Conservation (phyloP, 2,329 filamentous ascomycete genomes). For the Penicillium sumatraense region DNA sequence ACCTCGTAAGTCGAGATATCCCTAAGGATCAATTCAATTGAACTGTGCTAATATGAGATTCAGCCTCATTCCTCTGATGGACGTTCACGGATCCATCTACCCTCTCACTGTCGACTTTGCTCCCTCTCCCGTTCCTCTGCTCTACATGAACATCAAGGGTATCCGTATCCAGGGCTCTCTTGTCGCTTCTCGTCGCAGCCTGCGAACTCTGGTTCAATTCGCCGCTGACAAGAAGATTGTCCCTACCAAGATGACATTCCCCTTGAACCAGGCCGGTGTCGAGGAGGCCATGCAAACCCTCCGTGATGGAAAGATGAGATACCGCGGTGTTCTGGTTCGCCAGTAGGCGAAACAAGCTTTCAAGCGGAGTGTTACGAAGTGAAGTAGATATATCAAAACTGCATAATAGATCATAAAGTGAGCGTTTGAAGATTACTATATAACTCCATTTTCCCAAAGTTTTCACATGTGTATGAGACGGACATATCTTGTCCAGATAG, state of each 20-base stretch:
- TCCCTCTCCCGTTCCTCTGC: constrained; percentile 23
- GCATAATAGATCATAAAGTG: neutral
- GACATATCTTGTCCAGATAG: neutral
- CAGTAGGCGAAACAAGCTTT: constrained; percentile 2
- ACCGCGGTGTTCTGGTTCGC: constrained; percentile 51
- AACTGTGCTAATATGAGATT: constrained; percentile 5
- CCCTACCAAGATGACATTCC: constrained; percentile 68
- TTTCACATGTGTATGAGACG: neutral
- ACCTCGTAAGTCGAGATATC: constrained; percentile 22
- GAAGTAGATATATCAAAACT: neutral
- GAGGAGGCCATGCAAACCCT: constrained; percentile 50
- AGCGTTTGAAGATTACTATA: neutral
- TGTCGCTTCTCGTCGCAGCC: constrained; percentile 65
- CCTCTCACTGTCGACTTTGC: constrained; percentile 30
- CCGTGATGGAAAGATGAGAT: constrained; percentile 52
- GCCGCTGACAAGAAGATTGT: constrained; percentile 64
- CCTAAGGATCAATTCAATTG: neutral
- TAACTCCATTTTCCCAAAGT: neutral
- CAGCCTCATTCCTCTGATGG: constrained; percentile 31
- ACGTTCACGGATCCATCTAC: constrained; percentile 29
- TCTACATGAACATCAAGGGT: constrained; percentile 55
- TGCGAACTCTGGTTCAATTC: constrained; percentile 65
- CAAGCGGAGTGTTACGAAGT: neutral
- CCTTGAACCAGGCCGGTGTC: constrained; percentile 50
- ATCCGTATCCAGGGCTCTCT: constrained; percentile 67